Evolutionary conservation across 345 rosid genomes (phyloP).

Genomic region (Rubroshorea leprosula): DNA sequence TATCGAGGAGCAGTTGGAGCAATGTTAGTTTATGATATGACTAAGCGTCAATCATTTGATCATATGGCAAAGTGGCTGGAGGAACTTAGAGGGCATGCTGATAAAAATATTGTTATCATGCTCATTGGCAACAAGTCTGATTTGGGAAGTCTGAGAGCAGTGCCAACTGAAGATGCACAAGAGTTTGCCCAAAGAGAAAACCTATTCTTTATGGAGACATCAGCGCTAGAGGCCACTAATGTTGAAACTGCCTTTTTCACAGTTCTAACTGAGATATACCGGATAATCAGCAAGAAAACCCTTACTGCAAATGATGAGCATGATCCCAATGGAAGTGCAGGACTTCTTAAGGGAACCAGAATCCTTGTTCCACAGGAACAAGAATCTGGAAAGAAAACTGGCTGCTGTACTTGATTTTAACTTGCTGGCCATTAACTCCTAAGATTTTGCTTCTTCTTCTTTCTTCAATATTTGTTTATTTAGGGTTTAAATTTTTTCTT

Average conservation of each 20-base stretch:
- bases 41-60: slow-evolving; percentile 63
- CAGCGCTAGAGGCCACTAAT: slow-evolving; percentile 61
- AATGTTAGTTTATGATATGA: slow-evolving; percentile 66
- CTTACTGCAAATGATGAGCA: slow-evolving; percentile 37
- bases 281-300: slow-evolving; percentile 59
- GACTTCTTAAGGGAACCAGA: slow-evolving; percentile 56
- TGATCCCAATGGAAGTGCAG: slow-evolving; percentile 25
- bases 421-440: background rate
- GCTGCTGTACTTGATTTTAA: slow-evolving; percentile 42
- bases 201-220: slow-evolving; percentile 69
- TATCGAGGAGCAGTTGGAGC: slow-evolving; percentile 70
- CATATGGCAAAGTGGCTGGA: slow-evolving; percentile 70
- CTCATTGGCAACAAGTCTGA: slow-evolving; percentile 68
- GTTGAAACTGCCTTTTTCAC: slow-evolving; percentile 64
- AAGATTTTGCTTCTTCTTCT: background rate
- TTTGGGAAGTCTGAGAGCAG: slow-evolving; percentile 53
- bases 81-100: slow-evolving; percentile 61
- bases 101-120: slow-evolving; percentile 61
- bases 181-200: slow-evolving; percentile 76
- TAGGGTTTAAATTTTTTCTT: background rate
- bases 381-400: slow-evolving; percentile 24
- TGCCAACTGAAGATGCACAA: slow-evolving; percentile 55
- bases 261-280: slow-evolving; percentile 49
- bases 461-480: background rate
- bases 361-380: slow-evolving; percentile 54